Evolutionary conservation across 179 eudicot species (phyloP), one percentile per base, ranked within the genome.

Genomic region (Carnegiea gigantea): DNA sequence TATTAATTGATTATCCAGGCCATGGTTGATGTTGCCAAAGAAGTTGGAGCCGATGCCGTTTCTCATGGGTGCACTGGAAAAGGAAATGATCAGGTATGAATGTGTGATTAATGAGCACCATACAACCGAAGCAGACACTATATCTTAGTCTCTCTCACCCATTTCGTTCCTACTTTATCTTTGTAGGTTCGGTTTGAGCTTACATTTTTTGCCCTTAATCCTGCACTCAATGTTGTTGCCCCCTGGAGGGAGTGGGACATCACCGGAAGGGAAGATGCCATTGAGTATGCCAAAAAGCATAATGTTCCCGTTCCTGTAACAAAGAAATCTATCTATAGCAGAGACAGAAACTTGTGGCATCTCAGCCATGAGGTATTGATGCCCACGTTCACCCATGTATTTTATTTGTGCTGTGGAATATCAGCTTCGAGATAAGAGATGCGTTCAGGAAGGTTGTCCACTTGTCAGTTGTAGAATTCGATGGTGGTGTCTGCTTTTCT

Each of bases 201-300:
- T 70, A 92, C 98, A 36, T 95, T 95, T 86, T 95, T 91, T 84
- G 98, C 97, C 76, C 88, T 95, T 33, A 91, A 93, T 83, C 98
- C 99, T 59, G 90, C 93, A 49, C 94, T 95, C 74, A 91, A 90
- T 77, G 97, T 93, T 80, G 98, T 95, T 77, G 99, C 93, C 79
- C 98, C 99, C 54, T 94, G 97, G 98, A 94, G 99, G 89, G 98
- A 93, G 86, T 95, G 98, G 98, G 97, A 95, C 54, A 95, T 95
- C 78, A 88, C 81, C n/a, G 99, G 99, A 77, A 88, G 99, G 82
- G 99, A 95, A 89, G 99, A 95, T 86, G 98, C 99, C 40, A 92
- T 95, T 77, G 99, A 95, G 78, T 95, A 95, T 84, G 99, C 99
- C 28, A 89, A 91, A 77, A 92, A 90, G 80, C 99, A 95, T 75